Base-by-base conservation (phyloP, 75 land plant species). In the Larix kaempferi region DNA sequence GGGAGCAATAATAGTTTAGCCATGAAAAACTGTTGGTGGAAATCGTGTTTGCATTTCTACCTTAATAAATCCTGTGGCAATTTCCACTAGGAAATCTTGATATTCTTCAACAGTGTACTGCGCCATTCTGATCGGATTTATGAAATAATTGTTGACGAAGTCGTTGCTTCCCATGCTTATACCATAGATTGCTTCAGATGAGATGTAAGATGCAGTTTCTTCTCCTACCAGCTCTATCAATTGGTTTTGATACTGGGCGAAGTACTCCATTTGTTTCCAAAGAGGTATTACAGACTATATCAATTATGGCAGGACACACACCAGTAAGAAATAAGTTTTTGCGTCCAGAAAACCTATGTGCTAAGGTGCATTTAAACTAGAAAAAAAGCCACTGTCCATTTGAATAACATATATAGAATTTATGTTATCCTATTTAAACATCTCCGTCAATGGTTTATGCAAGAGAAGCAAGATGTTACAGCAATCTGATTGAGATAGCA, bases 81-180 rank as follows among this genome's bases (percentile, higher is more conserved):
- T 71, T 23, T 64, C 22, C 14, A 84, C 79, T 29, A 93, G 33
- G 13, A 85, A 73, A 44, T 80, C 74, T 12, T 88, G 59, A 41
- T 90, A 93, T 5, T 85, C 56, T 5, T 79, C 25, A 16, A 83
- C 13, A 16, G 80, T 78, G 58, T 80, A 87, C 13, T 73, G 8
- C 0, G 29, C 17, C 72, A 41, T 78, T 59, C 85, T 75, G 35
- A 78, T 39, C 12, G 79, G 76, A n/a, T 80, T 73, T 37, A 74
- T 2, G 69, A 77, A 89, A 73, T 89, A 93, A n/a, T 86, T 86
- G 69, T 82, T 88, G 19, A 86, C 84, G 19, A 87, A 78, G 71
- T 93, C 96, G 66, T 91, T 86, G 71, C 82, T 83, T 0, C 94
- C 94, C 5, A 78, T 78, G 61, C 78, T 60, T 10, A 89, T 58